Conservation (phyloP, 1,284 basidiomycete species). For the Irpex rosettiformis region DNA sequence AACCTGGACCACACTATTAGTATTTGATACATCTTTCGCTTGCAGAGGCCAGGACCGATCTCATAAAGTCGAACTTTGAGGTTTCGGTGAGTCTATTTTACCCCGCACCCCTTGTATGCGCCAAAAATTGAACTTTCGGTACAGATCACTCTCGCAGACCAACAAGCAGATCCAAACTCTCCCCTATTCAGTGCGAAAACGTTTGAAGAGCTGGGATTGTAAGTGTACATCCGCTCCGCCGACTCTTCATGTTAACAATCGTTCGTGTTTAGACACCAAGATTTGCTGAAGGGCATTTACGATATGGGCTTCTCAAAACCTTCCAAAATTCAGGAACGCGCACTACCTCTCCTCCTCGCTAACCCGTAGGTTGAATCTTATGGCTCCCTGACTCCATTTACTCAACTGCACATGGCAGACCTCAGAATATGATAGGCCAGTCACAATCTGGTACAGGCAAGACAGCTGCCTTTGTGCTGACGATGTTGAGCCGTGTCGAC, state of each 20-base stretch:
- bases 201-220: slow-evolving; percentile 95
- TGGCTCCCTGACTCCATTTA: slow-evolving; percentile 1
- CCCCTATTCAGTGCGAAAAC: slow-evolving; percentile 93
- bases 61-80: slow-evolving; percentile 72
- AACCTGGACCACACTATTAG: background rate
- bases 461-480: slow-evolving; percentile 96
- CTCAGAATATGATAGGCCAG: slow-evolving; percentile 98
- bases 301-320: slow-evolving; percentile 97
- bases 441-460: slow-evolving; percentile 99
- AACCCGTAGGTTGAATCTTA: slow-evolving; percentile 64
- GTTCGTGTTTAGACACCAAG: slow-evolving; percentile 59
- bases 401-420: slow-evolving; percentile 43
- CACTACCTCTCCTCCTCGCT: slow-evolving; percentile 85
- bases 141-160: slow-evolving; percentile 95
- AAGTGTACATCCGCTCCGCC: slow-evolving; percentile 29
- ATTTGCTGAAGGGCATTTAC: slow-evolving; percentile 95
- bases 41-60: slow-evolving; percentile 38
- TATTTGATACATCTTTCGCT: background rate
- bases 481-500: slow-evolving; percentile 95
- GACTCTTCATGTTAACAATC: background rate
- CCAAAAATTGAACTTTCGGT: slow-evolving; percentile 18
- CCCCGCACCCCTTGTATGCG: background rate
- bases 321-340: slow-evolving; percentile 98
- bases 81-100: slow-evolving; percentile 50
- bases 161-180: slow-evolving; percentile 95